phyloP scores from a whole-genome alignment of 2,329 filamentous ascomycete genomes.

The Aspergillus bombycis region DNA sequence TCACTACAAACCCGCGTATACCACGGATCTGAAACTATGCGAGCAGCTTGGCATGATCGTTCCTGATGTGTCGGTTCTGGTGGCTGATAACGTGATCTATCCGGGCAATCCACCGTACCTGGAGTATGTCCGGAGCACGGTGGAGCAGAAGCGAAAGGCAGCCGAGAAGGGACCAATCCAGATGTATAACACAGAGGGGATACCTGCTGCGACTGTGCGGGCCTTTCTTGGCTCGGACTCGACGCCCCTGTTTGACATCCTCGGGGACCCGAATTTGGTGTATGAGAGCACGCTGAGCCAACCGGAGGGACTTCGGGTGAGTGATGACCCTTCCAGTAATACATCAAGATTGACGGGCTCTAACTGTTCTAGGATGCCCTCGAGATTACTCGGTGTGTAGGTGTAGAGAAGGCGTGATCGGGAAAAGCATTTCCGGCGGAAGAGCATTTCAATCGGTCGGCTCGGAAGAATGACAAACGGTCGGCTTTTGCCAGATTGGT shows the following conservation, averaged over 20 bases:
- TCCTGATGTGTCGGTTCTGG: constrained; percentile 52
- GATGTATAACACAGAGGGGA: constrained; percentile 23
- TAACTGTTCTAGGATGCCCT: constrained; percentile 31
- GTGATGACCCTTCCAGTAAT: constrained; percentile 13
- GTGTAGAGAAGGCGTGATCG: constrained; percentile 18
- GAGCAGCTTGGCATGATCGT: constrained; percentile 69
- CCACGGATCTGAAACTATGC: constrained; percentile 73
- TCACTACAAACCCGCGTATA: constrained; percentile 78
- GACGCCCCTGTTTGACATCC: constrained; percentile 31
- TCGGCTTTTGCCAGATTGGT: constrained; percentile 57
- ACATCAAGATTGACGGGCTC: not conserved
- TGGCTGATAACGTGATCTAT: constrained; percentile 49
- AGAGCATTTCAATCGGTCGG: constrained; percentile 10
- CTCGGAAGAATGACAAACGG: constrained; percentile 30
- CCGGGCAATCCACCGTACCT: constrained; percentile 52
- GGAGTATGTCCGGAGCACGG: constrained; percentile 68
- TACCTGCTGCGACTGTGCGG: constrained; percentile 24
- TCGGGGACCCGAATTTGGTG: constrained; percentile 65
- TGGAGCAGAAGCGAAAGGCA: constrained; percentile 61
- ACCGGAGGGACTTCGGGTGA: constrained; percentile 32
- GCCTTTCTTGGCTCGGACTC: constrained; percentile 31
- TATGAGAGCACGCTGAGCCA: constrained; percentile 60
- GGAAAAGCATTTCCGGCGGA: constrained; percentile 2
- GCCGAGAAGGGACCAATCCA: constrained; percentile 31
- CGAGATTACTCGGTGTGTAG: constrained; percentile 37